phyloP scores from a whole-genome alignment of 139 green algal species.

The Closterium sp. region DNA sequence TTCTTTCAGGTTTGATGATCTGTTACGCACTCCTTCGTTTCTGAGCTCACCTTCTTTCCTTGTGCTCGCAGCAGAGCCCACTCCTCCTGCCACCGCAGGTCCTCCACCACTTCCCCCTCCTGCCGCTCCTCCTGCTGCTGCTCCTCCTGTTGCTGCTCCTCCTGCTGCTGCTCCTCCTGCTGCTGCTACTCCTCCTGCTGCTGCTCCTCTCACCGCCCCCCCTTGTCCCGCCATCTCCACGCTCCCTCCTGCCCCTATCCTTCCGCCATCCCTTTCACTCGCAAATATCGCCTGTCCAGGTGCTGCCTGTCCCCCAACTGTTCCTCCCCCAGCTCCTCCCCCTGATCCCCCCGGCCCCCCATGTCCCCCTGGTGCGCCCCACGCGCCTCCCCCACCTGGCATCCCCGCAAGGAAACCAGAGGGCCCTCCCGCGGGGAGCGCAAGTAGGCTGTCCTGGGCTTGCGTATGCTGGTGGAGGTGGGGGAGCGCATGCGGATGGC shows the following conservation, averaged over 20 bases:
- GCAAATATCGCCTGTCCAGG: background rate
- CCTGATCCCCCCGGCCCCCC: background rate
- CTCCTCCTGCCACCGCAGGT: background rate
- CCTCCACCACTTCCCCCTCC: background rate
- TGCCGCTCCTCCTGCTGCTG: too few species aligned
- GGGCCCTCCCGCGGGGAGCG: background rate
- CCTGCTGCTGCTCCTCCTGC: background rate
- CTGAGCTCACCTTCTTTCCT: background rate
- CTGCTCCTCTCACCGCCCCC: background rate
- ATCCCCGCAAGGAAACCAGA: background rate
- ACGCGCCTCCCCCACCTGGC: background rate
- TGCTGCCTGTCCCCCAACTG: background rate
- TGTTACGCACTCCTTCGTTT: background rate
- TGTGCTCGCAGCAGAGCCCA: background rate
- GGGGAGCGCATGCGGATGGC: background rate
- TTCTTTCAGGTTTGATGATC: background rate
- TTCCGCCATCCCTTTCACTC: background rate
- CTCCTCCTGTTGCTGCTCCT: too few species aligned
- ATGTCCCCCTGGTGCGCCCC: background rate
- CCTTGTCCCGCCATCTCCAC: background rate
- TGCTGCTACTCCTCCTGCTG: background rate
- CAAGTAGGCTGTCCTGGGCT: background rate
- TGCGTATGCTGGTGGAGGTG: background rate
- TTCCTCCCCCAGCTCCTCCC: background rate
- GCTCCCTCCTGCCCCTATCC: background rate